A percentile compares a stretch with the other conserved stretches of the same genome.
Conservation (phyloP, 2,329 filamentous ascomycete species). For the Diaporthe aspalathi region DNA sequence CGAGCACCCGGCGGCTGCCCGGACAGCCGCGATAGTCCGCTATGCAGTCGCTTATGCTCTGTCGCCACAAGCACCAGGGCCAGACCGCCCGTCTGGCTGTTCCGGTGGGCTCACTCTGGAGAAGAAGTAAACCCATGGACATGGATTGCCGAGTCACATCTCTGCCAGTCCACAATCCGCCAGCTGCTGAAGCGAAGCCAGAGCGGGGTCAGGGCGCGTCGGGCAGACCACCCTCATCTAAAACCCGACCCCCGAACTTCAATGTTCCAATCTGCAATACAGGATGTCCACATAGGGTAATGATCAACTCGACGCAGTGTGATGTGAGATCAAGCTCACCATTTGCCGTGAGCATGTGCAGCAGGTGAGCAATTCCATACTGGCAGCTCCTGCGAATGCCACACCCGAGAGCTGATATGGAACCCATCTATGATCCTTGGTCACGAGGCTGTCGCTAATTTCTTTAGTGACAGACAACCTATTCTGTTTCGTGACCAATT, state of each 20-base stretch:
- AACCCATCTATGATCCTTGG: no score
- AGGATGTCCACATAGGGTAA: neutral
- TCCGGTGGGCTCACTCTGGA: neutral
- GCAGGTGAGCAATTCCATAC: no score
- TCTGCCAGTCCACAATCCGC: neutral
- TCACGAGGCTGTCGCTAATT: no score
- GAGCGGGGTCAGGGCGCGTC: constrained; percentile 10
- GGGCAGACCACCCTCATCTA: neutral
- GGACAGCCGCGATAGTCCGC: no score
- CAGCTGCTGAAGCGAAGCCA: neutral
- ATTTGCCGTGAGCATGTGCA: no score
- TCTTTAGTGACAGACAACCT: no score
- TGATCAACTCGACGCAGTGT: neutral
- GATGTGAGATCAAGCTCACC: neutral
- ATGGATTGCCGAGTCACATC: neutral
- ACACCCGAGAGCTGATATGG: no score
- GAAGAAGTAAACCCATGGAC: neutral
- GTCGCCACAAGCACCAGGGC: no score
- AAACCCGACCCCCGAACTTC: neutral
- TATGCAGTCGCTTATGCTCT: no score
- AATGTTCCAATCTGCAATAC: neutral
- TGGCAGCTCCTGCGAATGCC: no score
- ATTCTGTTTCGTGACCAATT: no score
- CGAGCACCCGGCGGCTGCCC: neutral
- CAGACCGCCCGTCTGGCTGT: no score